Evolutionary conservation across 768 basidiomycete genomes (phyloP).

Genomic region (Cubamyces lactineus): DNA sequence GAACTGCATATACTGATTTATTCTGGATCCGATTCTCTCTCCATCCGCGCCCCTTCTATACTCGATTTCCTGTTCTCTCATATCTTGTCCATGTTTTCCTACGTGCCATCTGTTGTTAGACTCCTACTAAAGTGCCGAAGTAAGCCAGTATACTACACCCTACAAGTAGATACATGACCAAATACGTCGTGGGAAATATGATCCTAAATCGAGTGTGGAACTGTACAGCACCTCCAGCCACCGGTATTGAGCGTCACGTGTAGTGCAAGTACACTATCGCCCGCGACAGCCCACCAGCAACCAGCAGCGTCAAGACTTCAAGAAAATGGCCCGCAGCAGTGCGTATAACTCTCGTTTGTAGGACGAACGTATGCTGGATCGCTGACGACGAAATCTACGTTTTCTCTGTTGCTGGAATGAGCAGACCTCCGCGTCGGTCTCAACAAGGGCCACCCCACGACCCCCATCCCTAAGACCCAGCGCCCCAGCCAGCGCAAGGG

Average conservation of each 20-base stretch:
- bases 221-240: constrained; percentile 30
- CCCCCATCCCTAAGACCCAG: constrained; percentile 70
- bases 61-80: background rate
- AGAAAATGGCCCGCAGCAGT: constrained; percentile 81
- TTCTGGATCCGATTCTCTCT: constrained; percentile 14
- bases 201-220: constrained; percentile 10
- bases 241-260: constrained; percentile 27
- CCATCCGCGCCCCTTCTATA: constrained; percentile 9
- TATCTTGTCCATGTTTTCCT: background rate
- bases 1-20: constrained; percentile 18
- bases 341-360: constrained; percentile 38
- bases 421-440: constrained; percentile 82
- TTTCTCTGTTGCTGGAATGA: constrained; percentile 1
- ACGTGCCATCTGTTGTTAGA: constrained; percentile 2
- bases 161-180: constrained; percentile 16
- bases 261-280: constrained; percentile 19
- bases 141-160: constrained; percentile 13
- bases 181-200: constrained; percentile 16
- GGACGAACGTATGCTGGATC: background rate
- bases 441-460: constrained; percentile 90
- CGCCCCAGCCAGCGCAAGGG: constrained; percentile 95
- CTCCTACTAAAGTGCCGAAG: background rate
- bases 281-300: constrained; percentile 25
- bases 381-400: constrained; percentile 12
- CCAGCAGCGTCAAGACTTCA: constrained; percentile 54